Conservation (phyloP, 257 asterid species). For the Mitragyna speciosa region DNA sequence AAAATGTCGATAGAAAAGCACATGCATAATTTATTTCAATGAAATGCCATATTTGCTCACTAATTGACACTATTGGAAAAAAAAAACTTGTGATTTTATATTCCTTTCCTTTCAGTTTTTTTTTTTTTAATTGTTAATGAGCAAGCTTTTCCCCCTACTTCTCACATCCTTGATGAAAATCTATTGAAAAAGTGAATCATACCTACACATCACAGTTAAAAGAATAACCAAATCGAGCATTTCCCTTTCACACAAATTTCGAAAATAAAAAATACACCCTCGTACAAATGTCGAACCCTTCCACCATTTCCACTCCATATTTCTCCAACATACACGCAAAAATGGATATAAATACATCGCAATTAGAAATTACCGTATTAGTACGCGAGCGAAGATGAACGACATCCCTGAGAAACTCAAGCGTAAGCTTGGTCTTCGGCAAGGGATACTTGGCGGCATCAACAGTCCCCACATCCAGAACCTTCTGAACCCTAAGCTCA, state of each 20-base stretch:
- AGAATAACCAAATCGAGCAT: neutral
- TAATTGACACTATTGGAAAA: neutral
- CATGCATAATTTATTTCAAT: neutral
- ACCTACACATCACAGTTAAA: neutral
- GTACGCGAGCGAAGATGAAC: constrained; percentile 93
- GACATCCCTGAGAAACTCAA: constrained; percentile 72
- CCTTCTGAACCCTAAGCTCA: constrained; percentile 68
- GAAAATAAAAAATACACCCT: neutral
- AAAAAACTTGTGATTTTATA: neutral
- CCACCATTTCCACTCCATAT: neutral
- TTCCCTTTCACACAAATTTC: neutral
- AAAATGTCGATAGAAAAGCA: neutral
- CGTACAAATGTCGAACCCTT: neutral
- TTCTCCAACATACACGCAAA: no score
- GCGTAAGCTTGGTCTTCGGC: constrained; percentile 75
- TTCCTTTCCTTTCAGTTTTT: no score
- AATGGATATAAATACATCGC: neutral
- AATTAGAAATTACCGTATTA: constrained; percentile 51
- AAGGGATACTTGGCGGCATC: constrained; percentile 85
- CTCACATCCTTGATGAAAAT: neutral
- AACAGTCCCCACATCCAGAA: constrained; percentile 69
- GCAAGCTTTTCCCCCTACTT: neutral
- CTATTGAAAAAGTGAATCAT: no score
- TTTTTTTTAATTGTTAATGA: neutral
- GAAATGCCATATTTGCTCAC: neutral